A percentile compares a stretch with the other conserved stretches of the same genome.
phyloP scores from a whole-genome alignment of 2,329 filamentous ascomycete genomes.

The Chaetomium globosum region DNA sequence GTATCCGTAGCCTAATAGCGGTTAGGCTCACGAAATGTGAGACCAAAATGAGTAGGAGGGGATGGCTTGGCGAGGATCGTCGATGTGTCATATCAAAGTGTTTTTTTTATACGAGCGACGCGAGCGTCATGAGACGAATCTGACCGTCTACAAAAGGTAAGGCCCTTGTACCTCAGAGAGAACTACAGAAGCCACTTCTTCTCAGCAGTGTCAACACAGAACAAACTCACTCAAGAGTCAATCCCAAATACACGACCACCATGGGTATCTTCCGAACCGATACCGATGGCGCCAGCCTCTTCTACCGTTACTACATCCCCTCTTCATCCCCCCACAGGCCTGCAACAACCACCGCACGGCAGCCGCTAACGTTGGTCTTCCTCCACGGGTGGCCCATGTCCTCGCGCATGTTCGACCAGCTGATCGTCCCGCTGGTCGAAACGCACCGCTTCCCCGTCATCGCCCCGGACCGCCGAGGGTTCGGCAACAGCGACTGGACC shows the following conservation, averaged over 20 bases:
- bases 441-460: constrained; percentile 29
- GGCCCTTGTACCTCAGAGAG: too few species aligned
- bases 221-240: too few species aligned
- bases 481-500: constrained; percentile 27
- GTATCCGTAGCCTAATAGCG: not conserved
- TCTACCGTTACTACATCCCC: constrained; percentile 32
- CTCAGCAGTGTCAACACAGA: not conserved
- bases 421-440: constrained; percentile 32
- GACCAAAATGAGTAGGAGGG: not conserved
- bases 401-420: constrained; percentile 35
- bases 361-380: constrained; percentile 31
- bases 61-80: not conserved
- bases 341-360: not conserved
- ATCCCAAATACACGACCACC: not conserved
- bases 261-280: constrained; percentile 30
- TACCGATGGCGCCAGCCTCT: constrained; percentile 28
- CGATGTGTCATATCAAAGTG: not conserved
- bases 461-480: constrained; percentile 32
- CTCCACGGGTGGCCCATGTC: constrained; percentile 36
- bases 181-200: not conserved
- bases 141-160: not conserved
- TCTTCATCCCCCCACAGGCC: constrained; percentile 13
- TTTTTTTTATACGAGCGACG: not conserved
- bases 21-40: not conserved
- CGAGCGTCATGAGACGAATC: not conserved